Conservation (phyloP, 1,139 yeast species). For the Scheffersomyces segobiensis region DNA sequence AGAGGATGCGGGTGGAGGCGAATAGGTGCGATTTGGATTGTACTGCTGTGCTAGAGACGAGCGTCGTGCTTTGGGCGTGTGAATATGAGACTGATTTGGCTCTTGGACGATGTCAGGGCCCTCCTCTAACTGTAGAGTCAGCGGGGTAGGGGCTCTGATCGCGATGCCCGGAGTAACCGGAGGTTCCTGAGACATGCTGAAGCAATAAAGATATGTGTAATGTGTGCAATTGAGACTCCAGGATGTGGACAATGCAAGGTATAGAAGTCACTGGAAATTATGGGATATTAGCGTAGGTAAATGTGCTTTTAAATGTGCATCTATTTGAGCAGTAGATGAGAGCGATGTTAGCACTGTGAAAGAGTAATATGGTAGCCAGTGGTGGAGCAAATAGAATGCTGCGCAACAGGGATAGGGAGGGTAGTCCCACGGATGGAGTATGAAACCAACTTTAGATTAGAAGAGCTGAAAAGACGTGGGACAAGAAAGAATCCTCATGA, state of each 20-base stretch:
- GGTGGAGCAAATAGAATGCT: not conserved
- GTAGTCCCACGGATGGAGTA: not conserved
- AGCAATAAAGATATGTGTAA: not conserved
- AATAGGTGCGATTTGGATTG: not conserved
- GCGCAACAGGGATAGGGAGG: not conserved
- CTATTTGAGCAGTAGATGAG: not conserved
- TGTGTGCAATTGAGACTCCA: not conserved
- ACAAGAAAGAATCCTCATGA: not conserved
- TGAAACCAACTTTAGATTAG: not conserved
- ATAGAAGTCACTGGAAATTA: not conserved
- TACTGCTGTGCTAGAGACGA: not conserved
- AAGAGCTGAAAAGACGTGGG: not conserved
- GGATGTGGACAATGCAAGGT: not conserved
- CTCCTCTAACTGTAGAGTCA: not conserved
- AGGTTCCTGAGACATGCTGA: not conserved
- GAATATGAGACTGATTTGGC: not conserved
- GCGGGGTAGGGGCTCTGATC: not conserved
- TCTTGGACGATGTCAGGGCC: not conserved
- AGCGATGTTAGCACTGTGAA: not conserved
- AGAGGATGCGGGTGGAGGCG: not conserved
- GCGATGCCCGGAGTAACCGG: not conserved
- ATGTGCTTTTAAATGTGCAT: not conserved
- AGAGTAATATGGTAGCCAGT: not conserved
- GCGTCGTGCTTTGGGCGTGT: not conserved
- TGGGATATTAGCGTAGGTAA: not conserved